Conservation (phyloP, 192 early-diverging fungal species). For the Linnemannia zychae region DNA sequence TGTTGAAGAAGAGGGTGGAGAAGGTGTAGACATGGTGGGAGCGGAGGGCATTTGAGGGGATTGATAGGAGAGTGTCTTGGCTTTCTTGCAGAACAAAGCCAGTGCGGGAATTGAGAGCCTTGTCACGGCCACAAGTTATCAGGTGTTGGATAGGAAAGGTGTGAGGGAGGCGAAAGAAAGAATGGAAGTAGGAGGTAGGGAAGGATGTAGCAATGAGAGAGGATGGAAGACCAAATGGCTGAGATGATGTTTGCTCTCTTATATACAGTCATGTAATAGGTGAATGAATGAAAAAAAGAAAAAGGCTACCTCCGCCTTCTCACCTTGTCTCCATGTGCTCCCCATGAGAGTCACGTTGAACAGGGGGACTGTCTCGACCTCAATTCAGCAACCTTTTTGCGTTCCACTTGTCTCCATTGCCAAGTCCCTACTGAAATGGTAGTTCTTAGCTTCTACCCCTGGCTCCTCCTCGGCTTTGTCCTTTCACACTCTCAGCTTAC, state of each 20-base stretch:
- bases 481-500: not conserved
- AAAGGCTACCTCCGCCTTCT: not conserved
- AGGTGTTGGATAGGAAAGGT: not conserved
- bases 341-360: slow-evolving; percentile 2
- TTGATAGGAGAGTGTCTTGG: not conserved
- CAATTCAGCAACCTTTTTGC: not conserved
- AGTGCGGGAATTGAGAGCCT: not conserved
- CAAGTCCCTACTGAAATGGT: not conserved
- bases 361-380: not conserved
- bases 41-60: slow-evolving; percentile 18
- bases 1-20: not conserved
- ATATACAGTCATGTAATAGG: not conserved
- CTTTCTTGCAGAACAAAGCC: not conserved
- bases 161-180: not conserved
- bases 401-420: not conserved
- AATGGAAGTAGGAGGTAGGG: not conserved
- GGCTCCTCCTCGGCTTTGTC: not conserved
- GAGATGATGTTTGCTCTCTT: not conserved
- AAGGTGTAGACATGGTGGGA: slow-evolving; percentile 16
- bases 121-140: not conserved
- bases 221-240: not conserved
- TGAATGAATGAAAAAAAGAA: not conserved
- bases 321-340: not conserved
- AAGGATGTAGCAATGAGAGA: not conserved
- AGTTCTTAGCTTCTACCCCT: not conserved